Evolutionary conservation across 768 basidiomycete genomes (phyloP), one percentile per base, ranked within the genome.

Genomic region (Xerocomus spinulosus): DNA sequence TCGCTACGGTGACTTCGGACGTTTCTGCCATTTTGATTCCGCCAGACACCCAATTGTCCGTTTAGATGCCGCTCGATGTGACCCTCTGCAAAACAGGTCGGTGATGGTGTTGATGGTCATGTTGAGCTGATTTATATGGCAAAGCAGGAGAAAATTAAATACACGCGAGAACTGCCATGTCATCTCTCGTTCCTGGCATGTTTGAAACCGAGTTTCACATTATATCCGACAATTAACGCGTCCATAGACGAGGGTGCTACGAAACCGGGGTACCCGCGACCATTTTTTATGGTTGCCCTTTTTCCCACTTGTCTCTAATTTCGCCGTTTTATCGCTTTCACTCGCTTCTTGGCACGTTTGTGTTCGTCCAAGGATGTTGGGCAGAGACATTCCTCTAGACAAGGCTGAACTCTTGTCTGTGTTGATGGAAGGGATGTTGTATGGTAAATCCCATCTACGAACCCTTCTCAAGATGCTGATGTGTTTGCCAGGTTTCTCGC

Each of bases 401-500:
- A 38, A 62, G 42, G 60, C 57, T 32, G 60, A 54, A 25, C 49
- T 61, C 17, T 26, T 62, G 37, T 48, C 60, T 0, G 23, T 49
- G 17, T 4, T 62, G 7, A 24, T 62, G 42, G 60, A 61, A 35
- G 51, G 39, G 1, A n/a, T 52, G 3, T 23, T 61, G 21, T 59
- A 62, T 34, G 60, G 60, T 60, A 49, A 46, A 34, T 28, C 3
- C 3, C 12, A 9, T 25, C 13, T 9, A 13, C 15, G 10, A 17
- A n/a, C n/a, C n/a, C n/a, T n/a, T n/a, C 21, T 20, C 33, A 2
- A 34, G 15, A 30, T 53, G n/a, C 6, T 3, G n/a, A 26, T 21
- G 12, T 39, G 13, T 13, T 0, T n/a, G 1, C 13, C n/a, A 70
- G 69, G 69, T 0, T 67, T 70, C 46, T 70, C 68, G 5, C 26